Percentiles rank a stretch among this genome's conserved stretches.
Conservation (phyloP, 257 asterid genomes). For the Solanum chiquidenum region DNA sequence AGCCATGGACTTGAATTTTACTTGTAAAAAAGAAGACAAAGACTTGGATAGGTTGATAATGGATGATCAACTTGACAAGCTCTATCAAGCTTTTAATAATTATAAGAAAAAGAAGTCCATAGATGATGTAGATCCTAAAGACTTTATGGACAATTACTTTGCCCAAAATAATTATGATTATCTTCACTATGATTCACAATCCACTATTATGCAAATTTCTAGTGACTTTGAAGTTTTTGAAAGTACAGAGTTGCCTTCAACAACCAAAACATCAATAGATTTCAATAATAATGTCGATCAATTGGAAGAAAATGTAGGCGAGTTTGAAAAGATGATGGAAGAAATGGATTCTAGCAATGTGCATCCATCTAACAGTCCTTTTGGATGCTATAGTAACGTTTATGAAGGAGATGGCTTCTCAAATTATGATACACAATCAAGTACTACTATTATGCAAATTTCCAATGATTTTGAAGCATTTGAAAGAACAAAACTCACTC, state of each 20-base stretch:
- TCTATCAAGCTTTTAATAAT: not conserved
- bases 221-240: not conserved
- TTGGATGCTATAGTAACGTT: not conserved
- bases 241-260: not conserved
- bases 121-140: not conserved
- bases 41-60: not conserved
- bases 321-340: not conserved
- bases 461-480: not conserved
- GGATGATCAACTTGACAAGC: not conserved
- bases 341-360: not conserved
- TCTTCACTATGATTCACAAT: not conserved
- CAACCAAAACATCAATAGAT: not conserved
- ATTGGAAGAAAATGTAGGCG: not conserved
- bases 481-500: not conserved
- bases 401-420: not conserved
- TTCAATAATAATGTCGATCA: not conserved
- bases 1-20: not conserved
- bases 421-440: not conserved
- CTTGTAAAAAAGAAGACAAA: not conserved
- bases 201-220: not conserved
- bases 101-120: not conserved
- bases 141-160: not conserved
- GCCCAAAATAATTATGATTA: not conserved
- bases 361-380: not conserved
- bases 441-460: not conserved